phyloP scores from a whole-genome alignment of 139 green algal genomes.

The Marvania coccoides region DNA sequence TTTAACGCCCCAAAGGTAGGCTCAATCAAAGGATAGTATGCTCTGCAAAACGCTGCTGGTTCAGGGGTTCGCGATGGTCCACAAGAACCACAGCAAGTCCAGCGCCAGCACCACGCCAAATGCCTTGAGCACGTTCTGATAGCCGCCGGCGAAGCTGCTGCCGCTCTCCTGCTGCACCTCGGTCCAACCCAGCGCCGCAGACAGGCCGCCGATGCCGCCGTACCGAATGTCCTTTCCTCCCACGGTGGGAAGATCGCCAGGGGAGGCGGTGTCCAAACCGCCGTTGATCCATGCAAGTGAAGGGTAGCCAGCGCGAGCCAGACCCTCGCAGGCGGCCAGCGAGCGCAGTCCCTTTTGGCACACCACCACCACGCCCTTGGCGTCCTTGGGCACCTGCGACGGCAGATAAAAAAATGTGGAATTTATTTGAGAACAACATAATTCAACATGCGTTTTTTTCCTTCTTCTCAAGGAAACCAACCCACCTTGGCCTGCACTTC shows the following conservation, averaged over 20 bases:
- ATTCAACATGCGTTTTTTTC: too few relatives aligned
- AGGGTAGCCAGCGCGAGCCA: slow-evolving; percentile 46
- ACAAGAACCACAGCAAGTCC: slow-evolving; percentile 18
- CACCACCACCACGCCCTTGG: slow-evolving; percentile 57
- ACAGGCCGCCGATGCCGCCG: slow-evolving; percentile 80
- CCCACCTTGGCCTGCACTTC: slow-evolving; percentile 53
- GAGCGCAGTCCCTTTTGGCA: slow-evolving; percentile 90
- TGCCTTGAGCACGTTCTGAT: slow-evolving; percentile 37
- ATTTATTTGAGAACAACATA: neutral
- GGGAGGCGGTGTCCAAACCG: slow-evolving; percentile 71
- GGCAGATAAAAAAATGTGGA: neutral
- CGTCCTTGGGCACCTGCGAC: slow-evolving; percentile 58
- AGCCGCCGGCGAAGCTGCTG: slow-evolving; percentile 32
- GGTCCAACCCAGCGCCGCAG: slow-evolving; percentile 78
- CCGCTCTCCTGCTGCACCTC: slow-evolving; percentile 67
- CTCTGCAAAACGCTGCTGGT: neutral
- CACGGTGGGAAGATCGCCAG: slow-evolving; percentile 48
- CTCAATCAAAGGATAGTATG: too few relatives aligned
- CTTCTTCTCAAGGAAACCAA: neutral
- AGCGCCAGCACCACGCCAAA: slow-evolving; percentile 10
- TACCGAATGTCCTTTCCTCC: slow-evolving; percentile 51
- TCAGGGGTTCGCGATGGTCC: neutral
- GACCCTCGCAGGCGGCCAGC: slow-evolving; percentile 61
- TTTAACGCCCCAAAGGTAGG: too few relatives aligned
- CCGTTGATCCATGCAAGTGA: slow-evolving; percentile 88